Base-by-base conservation (phyloP, 306 rosid species). In the Glycine latifolia region DNA sequence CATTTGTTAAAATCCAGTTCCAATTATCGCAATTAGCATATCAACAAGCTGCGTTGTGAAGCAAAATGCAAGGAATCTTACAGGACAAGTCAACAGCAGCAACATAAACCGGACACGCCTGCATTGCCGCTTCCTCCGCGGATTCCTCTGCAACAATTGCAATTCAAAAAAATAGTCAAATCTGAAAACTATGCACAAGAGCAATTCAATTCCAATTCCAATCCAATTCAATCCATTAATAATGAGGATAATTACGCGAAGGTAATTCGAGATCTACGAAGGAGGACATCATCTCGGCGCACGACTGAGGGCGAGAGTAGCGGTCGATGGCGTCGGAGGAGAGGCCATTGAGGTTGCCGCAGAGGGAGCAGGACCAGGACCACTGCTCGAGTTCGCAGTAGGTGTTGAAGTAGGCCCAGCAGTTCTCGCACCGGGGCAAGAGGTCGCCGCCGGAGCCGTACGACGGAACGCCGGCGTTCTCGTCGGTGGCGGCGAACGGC, bases 51-150 rank as follows among this genome's bases (percentile, higher is more conserved):
- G 31, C 31, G 2, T 26, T 26, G 1, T 26, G 31, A 26, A 2
- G 8, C 49, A 13, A 71, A 17, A 53, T 7, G 14, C 31, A 26
- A 85, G 17, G 46, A 71, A 77, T 78, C 97, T 84, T 90, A 95
- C 99, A 88, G 66, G 97, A 89, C 89, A 95, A 87, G 87, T 95
- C 99, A 85, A 95, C 88, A n/a, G 97, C 98, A 12, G 98, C 99
- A 87, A 95, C 99, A 78, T 93, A 93, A 14, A 95, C 98, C 10
- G 98, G 99, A 61, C 90, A 82, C 7, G 97, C 91, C 75, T 86
- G 97, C 89, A 90, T 71, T 54, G 86, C 85, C 50, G 87, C 91
- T 20, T 75, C 94, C 44, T 82, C 92, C 0, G 89, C 54, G 62
- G 81, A 88, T 72, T 89, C 97, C 33, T 33, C 99, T 91, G 82